phyloP scores from a whole-genome alignment of 345 rosid genomes.

The Bruguiera sexangula region DNA sequence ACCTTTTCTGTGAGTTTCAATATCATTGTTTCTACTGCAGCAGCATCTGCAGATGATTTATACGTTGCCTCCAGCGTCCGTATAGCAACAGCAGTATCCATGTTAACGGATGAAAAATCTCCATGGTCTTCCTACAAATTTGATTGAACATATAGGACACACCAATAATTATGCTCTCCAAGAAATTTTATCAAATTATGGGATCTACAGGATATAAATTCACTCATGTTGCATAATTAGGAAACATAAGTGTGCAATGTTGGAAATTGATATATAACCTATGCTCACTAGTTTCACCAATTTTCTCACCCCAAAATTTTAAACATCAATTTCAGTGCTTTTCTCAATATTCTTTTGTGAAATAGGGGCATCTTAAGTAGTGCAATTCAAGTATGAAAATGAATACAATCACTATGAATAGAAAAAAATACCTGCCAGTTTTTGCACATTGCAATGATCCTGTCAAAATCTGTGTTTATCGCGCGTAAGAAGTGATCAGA shows the following conservation, averaged over 20 bases:
- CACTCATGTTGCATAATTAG: background rate
- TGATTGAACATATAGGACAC: conserved; percentile 4
- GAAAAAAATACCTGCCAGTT: conserved; percentile 75
- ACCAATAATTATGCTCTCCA: background rate
- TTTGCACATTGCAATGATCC: conserved; percentile 98
- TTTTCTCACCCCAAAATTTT: background rate
- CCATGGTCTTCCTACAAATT: conserved; percentile 87
- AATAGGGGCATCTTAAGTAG: background rate
- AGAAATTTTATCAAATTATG: background rate
- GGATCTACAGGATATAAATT: background rate
- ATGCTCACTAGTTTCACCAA: background rate
- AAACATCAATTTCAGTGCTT: conserved; percentile 5
- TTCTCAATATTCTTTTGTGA: background rate
- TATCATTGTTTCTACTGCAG: conserved; percentile 80
- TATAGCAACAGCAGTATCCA: conserved; percentile 98
- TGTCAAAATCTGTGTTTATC: conserved; percentile 95
- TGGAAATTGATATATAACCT: background rate
- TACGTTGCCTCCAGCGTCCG: conserved; percentile 98
- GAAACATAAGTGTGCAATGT: background rate
- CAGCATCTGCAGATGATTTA: conserved; percentile 86
- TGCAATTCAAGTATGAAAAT: background rate
- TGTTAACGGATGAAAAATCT: conserved; percentile 93
- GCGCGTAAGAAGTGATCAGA: conserved; percentile 98
- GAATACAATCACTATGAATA: background rate
- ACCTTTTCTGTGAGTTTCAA: conserved; percentile 82